Base-by-base conservation (phyloP, 208 protist genomes). In the Acanthamoeba royreba region DNA sequence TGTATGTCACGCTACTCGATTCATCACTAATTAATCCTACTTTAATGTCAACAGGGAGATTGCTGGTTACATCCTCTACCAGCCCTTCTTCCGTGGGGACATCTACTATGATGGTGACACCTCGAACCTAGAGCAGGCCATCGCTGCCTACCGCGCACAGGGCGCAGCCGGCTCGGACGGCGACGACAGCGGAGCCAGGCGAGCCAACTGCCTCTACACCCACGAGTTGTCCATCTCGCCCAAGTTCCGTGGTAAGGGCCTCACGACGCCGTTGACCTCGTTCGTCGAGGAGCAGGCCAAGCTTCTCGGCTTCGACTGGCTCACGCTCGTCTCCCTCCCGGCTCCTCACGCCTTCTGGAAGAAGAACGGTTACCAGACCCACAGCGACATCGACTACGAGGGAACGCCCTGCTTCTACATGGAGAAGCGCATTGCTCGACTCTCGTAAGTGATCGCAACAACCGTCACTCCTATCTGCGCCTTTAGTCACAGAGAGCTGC, bases 41-140 rank as follows among this genome's bases (percentile, higher is more conserved):
- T 66, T 66, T 55, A 55, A 55, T 55, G 19, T 55, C 13, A 69
- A 0, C 66, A 79, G 66, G 66, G 66, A 79, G 79, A 88, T 88
- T n/a, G 79, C 79, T 88, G 79, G 79, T n/a, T 88, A 88, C n/a
- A n/a, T 88, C 22, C 79, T 88, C 22, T 88, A 63, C 45, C 79
- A 88, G 33, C 79, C 79, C 28, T 88, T 88, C 49, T 88, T 88
- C 79, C 47, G 38, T 15, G 79, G 79, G 8, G 45, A 88, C n/a
- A 88, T 88, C 79, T 88, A 35, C 79, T 15, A 88, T 33, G 79
- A 88, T 11, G 49, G 49, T 22, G 79, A 88, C 49, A 88, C 79
- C 17, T 40, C 47, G 79, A 63, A 63, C 28, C 33, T 88, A 38
- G 79, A 63, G 43, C 25, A 52, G n/a, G 79, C 79, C 49, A 52